These are phyloP conservation scores for Penicillium brasilianum DNA, from an alignment of 2,329 filamentous ascomycete species.

Conservation along the genomic window DNA sequence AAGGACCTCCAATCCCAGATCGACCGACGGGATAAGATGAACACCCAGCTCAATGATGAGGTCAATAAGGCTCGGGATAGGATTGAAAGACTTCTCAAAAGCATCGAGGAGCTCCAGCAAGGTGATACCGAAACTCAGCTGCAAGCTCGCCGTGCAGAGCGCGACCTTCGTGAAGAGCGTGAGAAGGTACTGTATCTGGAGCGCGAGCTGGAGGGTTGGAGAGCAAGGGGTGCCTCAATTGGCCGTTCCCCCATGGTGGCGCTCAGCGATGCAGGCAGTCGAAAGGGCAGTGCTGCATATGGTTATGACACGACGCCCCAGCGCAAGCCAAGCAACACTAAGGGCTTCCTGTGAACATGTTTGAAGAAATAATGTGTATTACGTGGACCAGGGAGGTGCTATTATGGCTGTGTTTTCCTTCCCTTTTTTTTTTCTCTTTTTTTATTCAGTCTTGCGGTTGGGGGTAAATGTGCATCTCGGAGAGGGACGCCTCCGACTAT, in stretches of 20 bases:
- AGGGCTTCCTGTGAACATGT: slow-evolving; percentile 70
- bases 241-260: slow-evolving; percentile 37
- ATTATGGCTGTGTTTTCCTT: slow-evolving; percentile 17
- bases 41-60: slow-evolving; percentile 79
- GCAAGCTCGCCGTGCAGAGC: slow-evolving; percentile 80
- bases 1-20: slow-evolving; percentile 92
- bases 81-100: slow-evolving; percentile 82
- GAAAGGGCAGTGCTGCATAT: slow-evolving; percentile 45
- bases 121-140: slow-evolving; percentile 83
- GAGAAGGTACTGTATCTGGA: slow-evolving; percentile 84
- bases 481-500: slow-evolving; percentile 17
- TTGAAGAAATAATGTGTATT: slow-evolving; percentile 20
- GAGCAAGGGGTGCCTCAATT: slow-evolving; percentile 57
- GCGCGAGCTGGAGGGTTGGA: slow-evolving; percentile 84
- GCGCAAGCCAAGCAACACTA: slow-evolving; percentile 74
- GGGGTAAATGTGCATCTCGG: slow-evolving; percentile 25
- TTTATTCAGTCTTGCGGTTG: slow-evolving; percentile 10
- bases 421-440: background rate
- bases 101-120: slow-evolving; percentile 92
- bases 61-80: slow-evolving; percentile 85
- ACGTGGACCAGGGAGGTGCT: slow-evolving; percentile 26
- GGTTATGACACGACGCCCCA: slow-evolving; percentile 60
- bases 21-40: slow-evolving; percentile 89
- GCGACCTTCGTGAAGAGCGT: slow-evolving; percentile 85
- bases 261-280: slow-evolving; percentile 48